A percentile compares a stretch with the other conserved stretches of the same genome.
Evolutionary conservation across 1,284 basidiomycete genomes (phyloP).

Genomic region (Anthracocystis setariae): DNA sequence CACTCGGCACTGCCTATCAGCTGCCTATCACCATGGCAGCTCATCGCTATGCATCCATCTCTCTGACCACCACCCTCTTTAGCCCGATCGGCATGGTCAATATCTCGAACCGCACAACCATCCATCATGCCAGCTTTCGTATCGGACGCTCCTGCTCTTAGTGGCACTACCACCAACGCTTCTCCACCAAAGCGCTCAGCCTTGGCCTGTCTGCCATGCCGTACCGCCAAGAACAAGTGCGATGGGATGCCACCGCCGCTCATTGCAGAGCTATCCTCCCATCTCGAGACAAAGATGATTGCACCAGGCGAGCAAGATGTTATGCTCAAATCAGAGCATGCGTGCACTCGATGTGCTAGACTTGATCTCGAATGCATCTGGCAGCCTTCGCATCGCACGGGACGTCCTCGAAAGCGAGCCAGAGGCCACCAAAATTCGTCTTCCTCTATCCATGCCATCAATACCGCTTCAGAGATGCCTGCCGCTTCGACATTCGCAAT

Average conservation of each 20-base stretch:
- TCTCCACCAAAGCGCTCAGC: constrained; percentile 12
- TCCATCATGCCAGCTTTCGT: neutral
- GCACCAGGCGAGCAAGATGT: constrained; percentile 2
- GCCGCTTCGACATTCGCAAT: no score
- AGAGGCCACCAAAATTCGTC: neutral
- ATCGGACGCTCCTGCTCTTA: neutral
- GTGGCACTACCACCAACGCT: neutral
- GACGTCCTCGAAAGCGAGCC: constrained; percentile 15
- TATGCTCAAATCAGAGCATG: constrained; percentile 8
- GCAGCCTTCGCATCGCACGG: constrained; percentile 29
- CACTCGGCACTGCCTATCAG: no score
- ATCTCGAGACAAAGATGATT: constrained; percentile 15
- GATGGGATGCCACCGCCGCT: constrained; percentile 17
- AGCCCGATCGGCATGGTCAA: no score
- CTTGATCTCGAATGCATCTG: constrained; percentile 16
- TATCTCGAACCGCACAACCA: neutral
- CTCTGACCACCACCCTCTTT: no score
- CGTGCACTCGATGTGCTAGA: constrained; percentile 15
- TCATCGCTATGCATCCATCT: no score
- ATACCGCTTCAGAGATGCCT: no score
- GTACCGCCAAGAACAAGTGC: constrained; percentile 28
- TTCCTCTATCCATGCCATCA: neutral
- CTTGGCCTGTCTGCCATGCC: constrained; percentile 21
- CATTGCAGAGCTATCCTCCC: constrained; percentile 14
- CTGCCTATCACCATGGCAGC: no score